phyloP scores from a whole-genome alignment of 1,284 basidiomycete species.

The Heterobasidion annosum region DNA sequence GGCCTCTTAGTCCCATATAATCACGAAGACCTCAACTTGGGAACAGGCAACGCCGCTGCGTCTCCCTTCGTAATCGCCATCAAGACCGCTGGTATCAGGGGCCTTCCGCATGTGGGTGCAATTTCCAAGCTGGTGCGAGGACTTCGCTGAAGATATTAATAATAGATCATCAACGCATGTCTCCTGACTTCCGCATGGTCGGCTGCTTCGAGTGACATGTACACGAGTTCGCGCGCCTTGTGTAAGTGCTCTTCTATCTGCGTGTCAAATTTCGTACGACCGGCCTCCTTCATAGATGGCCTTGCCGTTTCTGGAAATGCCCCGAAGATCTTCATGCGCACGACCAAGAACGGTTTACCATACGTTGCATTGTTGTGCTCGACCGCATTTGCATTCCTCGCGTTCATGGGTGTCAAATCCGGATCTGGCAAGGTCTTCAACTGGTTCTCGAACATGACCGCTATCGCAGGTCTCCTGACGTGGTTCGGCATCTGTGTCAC shows the following conservation, averaged over 20 bases:
- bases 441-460: conserved; percentile 67
- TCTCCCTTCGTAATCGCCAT: conserved; percentile 84
- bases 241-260: conserved; percentile 35
- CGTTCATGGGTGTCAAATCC: conserved; percentile 56
- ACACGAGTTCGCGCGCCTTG: conserved; percentile 74
- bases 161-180: conserved; percentile 76
- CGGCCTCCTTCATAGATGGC: conserved; percentile 42
- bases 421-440: conserved; percentile 42
- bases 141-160: neutral
- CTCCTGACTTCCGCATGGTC: conserved; percentile 83
- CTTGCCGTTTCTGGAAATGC: conserved; percentile 74
- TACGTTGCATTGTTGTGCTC: conserved; percentile 66
- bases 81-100: conserved; percentile 64
- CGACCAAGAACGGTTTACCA: conserved; percentile 69
- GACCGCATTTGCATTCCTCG: conserved; percentile 61
- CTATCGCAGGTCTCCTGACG: conserved; percentile 60
- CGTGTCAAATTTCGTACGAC: neutral
- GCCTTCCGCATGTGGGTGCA: conserved; percentile 38
- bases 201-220: conserved; percentile 78
- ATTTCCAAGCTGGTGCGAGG: neutral
- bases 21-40: conserved; percentile 45
- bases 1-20: conserved; percentile 73
- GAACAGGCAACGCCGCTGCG: conserved; percentile 50
- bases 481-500: conserved; percentile 82
- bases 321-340: conserved; percentile 63